Percentiles rank a stretch among this genome's conserved stretches.
Conservation (phyloP, 768 basidiomycete species). For the Boletus reticulatus region DNA sequence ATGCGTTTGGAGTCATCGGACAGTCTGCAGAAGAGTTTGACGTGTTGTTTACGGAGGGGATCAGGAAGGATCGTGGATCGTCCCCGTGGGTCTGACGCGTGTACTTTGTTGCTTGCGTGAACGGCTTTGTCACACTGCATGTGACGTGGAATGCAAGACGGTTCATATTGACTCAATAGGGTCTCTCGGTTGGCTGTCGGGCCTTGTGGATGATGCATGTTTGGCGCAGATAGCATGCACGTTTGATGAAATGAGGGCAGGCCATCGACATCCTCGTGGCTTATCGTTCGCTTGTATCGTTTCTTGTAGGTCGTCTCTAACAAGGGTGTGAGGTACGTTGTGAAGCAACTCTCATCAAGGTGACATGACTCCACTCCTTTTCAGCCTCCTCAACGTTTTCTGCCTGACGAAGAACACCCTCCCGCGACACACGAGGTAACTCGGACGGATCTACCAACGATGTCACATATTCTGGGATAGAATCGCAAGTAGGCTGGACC, state of each 20-base stretch:
- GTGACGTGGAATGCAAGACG: conserved; percentile 3
- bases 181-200: neutral
- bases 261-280: conserved; percentile 5
- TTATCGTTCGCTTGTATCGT: neutral
- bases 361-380: neutral
- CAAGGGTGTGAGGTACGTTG: neutral
- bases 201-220: conserved; percentile 11
- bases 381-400: neutral
- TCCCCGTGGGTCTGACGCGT: conserved; percentile 15
- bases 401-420: neutral
- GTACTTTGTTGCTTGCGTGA: neutral
- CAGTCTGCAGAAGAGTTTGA: conserved; percentile 82
- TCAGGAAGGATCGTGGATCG: neutral
- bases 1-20: conserved; percentile 91
- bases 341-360: neutral
- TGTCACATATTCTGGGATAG: neutral
- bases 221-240: conserved; percentile 1
- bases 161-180: neutral
- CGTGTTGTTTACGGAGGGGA: conserved; percentile 52
- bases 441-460: conserved; percentile 16
- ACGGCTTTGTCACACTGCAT: neutral
- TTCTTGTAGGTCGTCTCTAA: too few relatives aligned
- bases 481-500: neutral
- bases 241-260: conserved; percentile 1
- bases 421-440: conserved; percentile 3